Evolutionary conservation across 75 land plant genomes (phyloP).

Genomic region (Cunninghamia lanceolata): DNA sequence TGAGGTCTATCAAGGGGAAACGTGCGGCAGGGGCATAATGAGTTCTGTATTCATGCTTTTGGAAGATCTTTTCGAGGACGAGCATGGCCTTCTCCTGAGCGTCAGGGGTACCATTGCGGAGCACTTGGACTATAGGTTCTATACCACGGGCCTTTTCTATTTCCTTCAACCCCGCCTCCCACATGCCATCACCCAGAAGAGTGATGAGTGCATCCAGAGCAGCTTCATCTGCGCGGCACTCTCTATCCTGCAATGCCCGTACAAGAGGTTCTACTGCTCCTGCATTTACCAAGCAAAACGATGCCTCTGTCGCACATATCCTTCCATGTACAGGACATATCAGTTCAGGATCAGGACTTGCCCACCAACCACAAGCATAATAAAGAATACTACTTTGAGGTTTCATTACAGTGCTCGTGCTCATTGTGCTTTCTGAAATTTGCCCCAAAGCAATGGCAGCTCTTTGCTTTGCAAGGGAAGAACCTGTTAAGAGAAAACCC

Average conservation of each 20-base stretch:
- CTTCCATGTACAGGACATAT: slow-evolving; percentile 7
- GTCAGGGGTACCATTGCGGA: not conserved
- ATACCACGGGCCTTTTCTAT: slow-evolving; percentile 12
- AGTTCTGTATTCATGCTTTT: not conserved
- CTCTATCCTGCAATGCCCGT: slow-evolving; percentile 3
- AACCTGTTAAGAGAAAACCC: slow-evolving; percentile 9
- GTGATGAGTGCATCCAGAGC: slow-evolving; percentile 13
- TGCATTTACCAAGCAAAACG: slow-evolving; percentile 16
- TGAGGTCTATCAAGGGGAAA: slow-evolving; percentile 5
- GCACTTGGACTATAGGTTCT: not conserved
- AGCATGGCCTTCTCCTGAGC: slow-evolving; percentile 13
- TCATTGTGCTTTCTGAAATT: slow-evolving; percentile 1
- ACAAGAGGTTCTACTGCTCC: slow-evolving; percentile 18
- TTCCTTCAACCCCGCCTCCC: slow-evolving; percentile 14
- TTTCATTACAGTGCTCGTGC: not conserved
- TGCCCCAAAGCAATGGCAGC: not conserved
- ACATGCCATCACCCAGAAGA: slow-evolving; percentile 12
- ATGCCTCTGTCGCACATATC: not conserved
- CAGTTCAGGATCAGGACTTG: slow-evolving; percentile 3
- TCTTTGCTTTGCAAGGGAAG: slow-evolving; percentile 8
- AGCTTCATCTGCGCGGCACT: slow-evolving; percentile 16
- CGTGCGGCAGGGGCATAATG: not conserved
- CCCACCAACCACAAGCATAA: slow-evolving; percentile 7
- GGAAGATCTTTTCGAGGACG: slow-evolving; percentile 3
- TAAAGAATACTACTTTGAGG: not conserved